Evolutionary conservation across 2,329 filamentous ascomycete species (phyloP).

Genomic region (Aureobasidium sp.): DNA sequence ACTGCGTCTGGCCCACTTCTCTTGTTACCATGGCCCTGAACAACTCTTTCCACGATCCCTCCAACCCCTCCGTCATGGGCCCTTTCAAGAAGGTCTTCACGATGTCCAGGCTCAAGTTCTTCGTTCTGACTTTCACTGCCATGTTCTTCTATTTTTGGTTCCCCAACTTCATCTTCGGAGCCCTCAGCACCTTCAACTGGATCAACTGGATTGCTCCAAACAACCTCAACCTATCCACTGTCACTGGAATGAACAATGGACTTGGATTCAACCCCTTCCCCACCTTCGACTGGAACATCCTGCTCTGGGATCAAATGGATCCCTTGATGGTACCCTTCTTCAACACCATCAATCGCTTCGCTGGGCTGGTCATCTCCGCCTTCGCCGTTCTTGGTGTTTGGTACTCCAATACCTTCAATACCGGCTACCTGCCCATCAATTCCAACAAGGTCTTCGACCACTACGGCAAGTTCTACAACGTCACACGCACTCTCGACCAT

Average conservation of each 20-base stretch:
- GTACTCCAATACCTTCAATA: slow-evolving; percentile 70
- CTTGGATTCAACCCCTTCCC: neutral
- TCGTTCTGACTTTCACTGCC: slow-evolving; percentile 53
- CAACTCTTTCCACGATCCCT: slow-evolving; percentile 73
- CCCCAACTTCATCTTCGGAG: slow-evolving; percentile 72
- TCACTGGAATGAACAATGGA: slow-evolving; percentile 1
- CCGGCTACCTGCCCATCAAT: slow-evolving; percentile 63
- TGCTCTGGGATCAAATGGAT: neutral
- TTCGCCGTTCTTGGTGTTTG: slow-evolving; percentile 37
- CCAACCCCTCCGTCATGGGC: slow-evolving; percentile 57
- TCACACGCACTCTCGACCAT: neutral
- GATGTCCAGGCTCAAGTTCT: slow-evolving; percentile 76
- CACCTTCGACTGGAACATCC: slow-evolving; percentile 1
- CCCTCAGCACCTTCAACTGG: slow-evolving; percentile 79
- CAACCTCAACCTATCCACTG: neutral
- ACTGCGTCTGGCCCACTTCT: slow-evolving; percentile 86
- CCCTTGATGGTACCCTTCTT: slow-evolving; percentile 4
- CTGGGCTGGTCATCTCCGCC: neutral
- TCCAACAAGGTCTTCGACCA: slow-evolving; percentile 1
- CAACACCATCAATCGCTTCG: neutral
- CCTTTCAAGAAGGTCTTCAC: slow-evolving; percentile 45
- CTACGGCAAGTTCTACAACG: slow-evolving; percentile 1
- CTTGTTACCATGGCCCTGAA: slow-evolving; percentile 86
- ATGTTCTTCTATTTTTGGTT: slow-evolving; percentile 77
- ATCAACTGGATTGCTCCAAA: slow-evolving; percentile 78